Conservation (phyloP, 2,329 filamentous ascomycete genomes). For the Talaromyces sp. region DNA sequence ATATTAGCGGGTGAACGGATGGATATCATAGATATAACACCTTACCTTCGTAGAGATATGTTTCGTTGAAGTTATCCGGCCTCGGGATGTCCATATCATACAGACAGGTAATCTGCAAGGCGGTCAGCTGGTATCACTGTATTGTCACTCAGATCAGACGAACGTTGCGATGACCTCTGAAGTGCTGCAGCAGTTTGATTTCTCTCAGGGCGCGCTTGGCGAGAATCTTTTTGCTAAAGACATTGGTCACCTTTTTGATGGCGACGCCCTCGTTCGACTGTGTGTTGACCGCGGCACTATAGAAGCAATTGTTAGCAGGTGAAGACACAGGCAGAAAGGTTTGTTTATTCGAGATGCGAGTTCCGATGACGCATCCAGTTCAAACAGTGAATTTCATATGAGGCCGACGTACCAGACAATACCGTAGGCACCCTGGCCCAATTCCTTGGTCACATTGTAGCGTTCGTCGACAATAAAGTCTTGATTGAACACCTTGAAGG, state of each 20-base stretch:
- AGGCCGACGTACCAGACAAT: slow-evolving; percentile 76
- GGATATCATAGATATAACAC: background rate
- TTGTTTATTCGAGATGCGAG: background rate
- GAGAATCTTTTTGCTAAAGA: slow-evolving; percentile 99
- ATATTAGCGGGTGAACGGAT: background rate
- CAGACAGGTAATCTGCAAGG: slow-evolving; percentile 81
- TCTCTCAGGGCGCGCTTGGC: slow-evolving; percentile 96
- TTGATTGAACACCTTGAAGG: slow-evolving; percentile 99
- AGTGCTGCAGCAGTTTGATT: slow-evolving; percentile 98
- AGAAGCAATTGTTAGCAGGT: background rate
- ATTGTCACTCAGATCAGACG: slow-evolving; percentile 27
- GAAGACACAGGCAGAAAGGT: background rate
- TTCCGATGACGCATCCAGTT: background rate
- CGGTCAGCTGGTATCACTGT: slow-evolving; percentile 10
- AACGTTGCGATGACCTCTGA: slow-evolving; percentile 83
- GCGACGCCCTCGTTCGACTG: slow-evolving; percentile 89
- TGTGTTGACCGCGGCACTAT: slow-evolving; percentile 84
- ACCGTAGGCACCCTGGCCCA: slow-evolving; percentile 96
- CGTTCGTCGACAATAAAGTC: slow-evolving; percentile 98
- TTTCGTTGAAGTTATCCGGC: slow-evolving; percentile 98
- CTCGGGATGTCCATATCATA: slow-evolving; percentile 99
- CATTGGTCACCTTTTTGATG: slow-evolving; percentile 99
- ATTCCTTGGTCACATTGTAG: slow-evolving; percentile 97
- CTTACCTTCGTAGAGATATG: slow-evolving; percentile 94
- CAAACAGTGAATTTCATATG: background rate